phyloP scores from a whole-genome alignment of 345 rosid species.

The Rhizophora mangle region DNA sequence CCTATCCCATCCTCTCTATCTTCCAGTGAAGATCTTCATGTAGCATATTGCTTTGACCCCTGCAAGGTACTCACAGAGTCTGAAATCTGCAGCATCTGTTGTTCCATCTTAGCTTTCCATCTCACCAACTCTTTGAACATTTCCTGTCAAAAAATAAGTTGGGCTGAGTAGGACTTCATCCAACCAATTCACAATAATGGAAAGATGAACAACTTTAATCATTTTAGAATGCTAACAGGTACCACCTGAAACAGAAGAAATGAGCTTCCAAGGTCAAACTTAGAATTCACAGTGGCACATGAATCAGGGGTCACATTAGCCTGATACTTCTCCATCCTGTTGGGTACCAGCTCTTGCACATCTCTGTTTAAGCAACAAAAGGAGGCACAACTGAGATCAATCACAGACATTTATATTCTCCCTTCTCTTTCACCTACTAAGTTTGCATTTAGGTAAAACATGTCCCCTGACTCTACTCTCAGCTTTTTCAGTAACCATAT shows the following conservation, averaged over 20 bases:
- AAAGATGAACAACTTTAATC: background rate
- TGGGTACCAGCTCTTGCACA: conserved; percentile 44
- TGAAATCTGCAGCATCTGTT: conserved; percentile 63
- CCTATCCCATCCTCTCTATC: conserved; percentile 25
- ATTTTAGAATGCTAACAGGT: background rate
- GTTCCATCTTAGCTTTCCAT: conserved; percentile 80
- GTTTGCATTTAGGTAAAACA: background rate
- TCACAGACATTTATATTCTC: background rate
- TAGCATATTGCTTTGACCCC: conserved; percentile 35
- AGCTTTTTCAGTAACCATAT: background rate
- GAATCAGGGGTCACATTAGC: conserved; percentile 64
- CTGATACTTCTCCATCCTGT: conserved; percentile 50
- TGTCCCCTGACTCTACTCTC: background rate
- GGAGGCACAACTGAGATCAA: background rate
- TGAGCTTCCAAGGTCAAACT: conserved; percentile 50
- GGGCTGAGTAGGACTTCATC: background rate
- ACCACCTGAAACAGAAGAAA: conserved; percentile 58
- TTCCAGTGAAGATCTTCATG: conserved; percentile 14
- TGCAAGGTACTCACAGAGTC: conserved; percentile 49
- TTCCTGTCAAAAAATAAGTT: conserved; percentile 43
- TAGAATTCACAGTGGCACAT: conserved; percentile 48
- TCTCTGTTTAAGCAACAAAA: conserved; percentile 45
- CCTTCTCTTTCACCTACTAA: background rate
- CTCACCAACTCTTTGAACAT: conserved; percentile 60
- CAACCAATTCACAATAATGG: background rate